phyloP scores from a whole-genome alignment of 345 rosid species.

The Pugionium cornutum region DNA sequence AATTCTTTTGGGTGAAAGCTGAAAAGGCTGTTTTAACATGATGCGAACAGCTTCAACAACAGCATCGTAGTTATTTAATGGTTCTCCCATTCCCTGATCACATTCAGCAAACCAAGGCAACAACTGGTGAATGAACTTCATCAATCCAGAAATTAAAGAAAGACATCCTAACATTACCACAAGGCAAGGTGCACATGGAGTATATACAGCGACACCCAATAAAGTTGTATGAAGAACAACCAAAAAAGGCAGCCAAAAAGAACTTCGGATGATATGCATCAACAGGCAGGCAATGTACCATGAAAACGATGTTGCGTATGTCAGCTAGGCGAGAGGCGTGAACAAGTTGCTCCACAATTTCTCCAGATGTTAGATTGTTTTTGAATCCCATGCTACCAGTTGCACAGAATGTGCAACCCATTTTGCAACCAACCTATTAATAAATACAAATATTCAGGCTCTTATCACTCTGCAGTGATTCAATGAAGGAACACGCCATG shows the following conservation, averaged over 20 bases:
- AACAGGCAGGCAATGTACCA: constrained; percentile 50
- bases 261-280: background rate
- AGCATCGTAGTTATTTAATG: constrained; percentile 81
- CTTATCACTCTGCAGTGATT: constrained; percentile 1
- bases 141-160: background rate
- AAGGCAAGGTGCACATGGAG: constrained; percentile 7
- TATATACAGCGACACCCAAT: background rate
- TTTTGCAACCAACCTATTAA: constrained; percentile 94
- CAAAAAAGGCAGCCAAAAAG: background rate
- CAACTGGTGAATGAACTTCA: constrained; percentile 11
- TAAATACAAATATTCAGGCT: background rate
- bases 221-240: background rate
- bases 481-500: background rate
- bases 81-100: constrained; percentile 98
- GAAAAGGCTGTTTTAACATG: constrained; percentile 80
- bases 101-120: constrained; percentile 27
- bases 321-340: constrained; percentile 72
- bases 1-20: constrained; percentile 76
- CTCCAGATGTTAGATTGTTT: constrained; percentile 80
- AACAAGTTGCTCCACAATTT: constrained; percentile 94
- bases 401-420: constrained; percentile 98
- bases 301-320: constrained; percentile 90
- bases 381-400: constrained; percentile 98
- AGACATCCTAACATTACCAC: background rate
- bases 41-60: constrained; percentile 80